Base-by-base conservation (phyloP, 2,329 filamentous ascomycete species). In the Cladosporium sp. region DNA sequence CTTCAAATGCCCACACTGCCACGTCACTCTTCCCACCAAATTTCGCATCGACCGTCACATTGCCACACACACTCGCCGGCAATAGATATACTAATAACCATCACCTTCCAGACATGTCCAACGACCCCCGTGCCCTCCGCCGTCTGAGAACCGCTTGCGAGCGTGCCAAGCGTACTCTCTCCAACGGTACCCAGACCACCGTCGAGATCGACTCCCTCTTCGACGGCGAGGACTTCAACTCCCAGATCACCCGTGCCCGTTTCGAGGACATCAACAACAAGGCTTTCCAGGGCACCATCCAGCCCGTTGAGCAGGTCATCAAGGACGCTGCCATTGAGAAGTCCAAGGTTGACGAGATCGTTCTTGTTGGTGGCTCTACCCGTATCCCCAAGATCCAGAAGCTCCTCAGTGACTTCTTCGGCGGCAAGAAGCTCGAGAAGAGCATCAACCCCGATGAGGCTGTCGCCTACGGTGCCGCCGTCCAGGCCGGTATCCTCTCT, bases 361-460 rank as follows among this genome's bases (percentile, higher is more conserved):
- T 99, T 76, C 91, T 99, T 77, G 95, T 99, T 78, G 95, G 95
- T 89, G 95, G 95, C 76, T 97, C 93, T 71, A 99, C 95, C 78
- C 95, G 95, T 92, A 99, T 99, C 76, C 95, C 95, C 78, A 89
- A 90, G 81, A 96, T 99, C 82, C 57, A 99, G 90, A 98, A 98
- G 89, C 91, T 99, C 73, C 90, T 99, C 74, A 93, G 90, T 85
- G 95, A 99, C 84, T 97, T 93, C 88, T 99, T 99, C 86, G 92
- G 96, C 81, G 93, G 93, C 84, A 99, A 99, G 92, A 97, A 99
- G 91, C 92, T 97, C 74, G 94, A 98, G 89, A 98, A 97, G 85
- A 95, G 92, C 87, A 98, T 98, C 86, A 99, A 99, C 89, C 95
- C 95, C 77, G 95, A 99, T 80, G 95, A 99, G 87, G 95, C 95